Conservation (phyloP, 495 filamentous ascomycete species). For the Neurospora pannonica region DNA sequence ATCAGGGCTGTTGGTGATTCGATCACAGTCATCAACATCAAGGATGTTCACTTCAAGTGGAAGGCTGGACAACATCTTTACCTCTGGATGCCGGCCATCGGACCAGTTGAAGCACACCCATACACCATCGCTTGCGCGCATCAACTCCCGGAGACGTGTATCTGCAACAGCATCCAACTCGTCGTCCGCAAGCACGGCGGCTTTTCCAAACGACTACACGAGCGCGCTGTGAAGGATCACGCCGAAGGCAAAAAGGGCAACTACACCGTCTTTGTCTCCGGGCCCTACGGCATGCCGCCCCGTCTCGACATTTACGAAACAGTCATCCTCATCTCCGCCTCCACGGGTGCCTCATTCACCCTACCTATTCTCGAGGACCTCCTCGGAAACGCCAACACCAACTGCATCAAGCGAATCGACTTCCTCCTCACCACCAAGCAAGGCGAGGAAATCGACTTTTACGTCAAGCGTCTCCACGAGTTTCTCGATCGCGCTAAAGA, state of each 20-base stretch:
- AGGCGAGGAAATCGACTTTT: constrained; percentile 59
- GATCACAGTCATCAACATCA: constrained; percentile 60
- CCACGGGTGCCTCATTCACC: constrained; percentile 48
- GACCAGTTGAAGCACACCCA: constrained; percentile 65
- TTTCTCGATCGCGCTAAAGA: constrained; percentile 44
- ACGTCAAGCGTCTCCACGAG: constrained; percentile 50
- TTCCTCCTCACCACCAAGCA: constrained; percentile 69
- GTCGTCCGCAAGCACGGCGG: constrained; percentile 62
- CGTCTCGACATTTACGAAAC: constrained; percentile 51
- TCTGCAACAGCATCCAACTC: constrained; percentile 58
- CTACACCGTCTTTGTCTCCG: constrained; percentile 41
- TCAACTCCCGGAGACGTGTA: constrained; percentile 33
- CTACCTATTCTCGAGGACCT: constrained; percentile 48
- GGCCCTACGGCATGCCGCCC: constrained; percentile 49
- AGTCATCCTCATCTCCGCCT: constrained; percentile 48
- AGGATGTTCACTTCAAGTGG: constrained; percentile 62
- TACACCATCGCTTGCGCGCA: constrained; percentile 62
- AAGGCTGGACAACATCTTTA: constrained; percentile 71
- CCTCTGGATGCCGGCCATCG: constrained; percentile 59
- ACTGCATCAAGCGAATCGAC: constrained; percentile 54
- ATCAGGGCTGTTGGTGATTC: constrained; percentile 53
- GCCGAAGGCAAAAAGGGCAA: constrained; percentile 22
- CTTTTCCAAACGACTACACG: constrained; percentile 57
- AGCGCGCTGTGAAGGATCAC: constrained; percentile 46
- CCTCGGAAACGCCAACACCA: constrained; percentile 29